Evolutionary conservation across 306 rosid species (phyloP), one percentile per base, ranked within the genome.

Genomic region (Medicago truncatula): DNA sequence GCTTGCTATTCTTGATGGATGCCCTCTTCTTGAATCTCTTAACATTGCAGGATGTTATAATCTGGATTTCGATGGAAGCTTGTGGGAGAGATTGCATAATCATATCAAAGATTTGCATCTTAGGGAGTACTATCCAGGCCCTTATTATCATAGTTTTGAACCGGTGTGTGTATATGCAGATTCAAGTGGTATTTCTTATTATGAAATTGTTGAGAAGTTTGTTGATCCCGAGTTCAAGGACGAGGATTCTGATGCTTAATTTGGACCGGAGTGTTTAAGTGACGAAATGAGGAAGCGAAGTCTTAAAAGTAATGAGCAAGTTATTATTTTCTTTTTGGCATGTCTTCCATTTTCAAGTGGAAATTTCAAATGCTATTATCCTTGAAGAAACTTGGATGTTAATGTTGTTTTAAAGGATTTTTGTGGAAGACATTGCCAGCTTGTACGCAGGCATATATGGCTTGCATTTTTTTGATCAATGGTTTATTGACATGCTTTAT

Each of bases 1-100:
- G 70, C 5, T 10, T 17, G 70, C 70, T n/a, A 65, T 67, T 44
- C 16, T 67, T 44, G 73, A 67, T 14, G 73, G 57, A 12, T 67
- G 73, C 4, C 73, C 57, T 20, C 57, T 7, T 1, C 56, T 67
- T 67, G 13, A 44, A 25, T 67, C 38, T 7, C 73, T 67, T 67
- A 20, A 67, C 36, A 49, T 49, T 49, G 18, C 5, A 49, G 18
- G 54, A 49, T 49, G 54, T 15, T 1, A 14, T 49, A 6, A 14
- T 5, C 6, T 49, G 8, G 54, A 49, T 49, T 13, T 49, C 18
- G 15, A 7, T 49, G 9, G 6, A 49, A 49, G 18, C 18, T 56
- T 56, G 15, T 56, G 62, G 15, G 4, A 56, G 20, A 56, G 62
- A 7, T 18, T 20, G 14, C 10, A 56, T 20, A 11, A 13, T 23